Evolutionary conservation across 345 rosid species (phyloP), one percentile per base, ranked within the genome.

Genomic region (Eucalyptus camaldulensis): DNA sequence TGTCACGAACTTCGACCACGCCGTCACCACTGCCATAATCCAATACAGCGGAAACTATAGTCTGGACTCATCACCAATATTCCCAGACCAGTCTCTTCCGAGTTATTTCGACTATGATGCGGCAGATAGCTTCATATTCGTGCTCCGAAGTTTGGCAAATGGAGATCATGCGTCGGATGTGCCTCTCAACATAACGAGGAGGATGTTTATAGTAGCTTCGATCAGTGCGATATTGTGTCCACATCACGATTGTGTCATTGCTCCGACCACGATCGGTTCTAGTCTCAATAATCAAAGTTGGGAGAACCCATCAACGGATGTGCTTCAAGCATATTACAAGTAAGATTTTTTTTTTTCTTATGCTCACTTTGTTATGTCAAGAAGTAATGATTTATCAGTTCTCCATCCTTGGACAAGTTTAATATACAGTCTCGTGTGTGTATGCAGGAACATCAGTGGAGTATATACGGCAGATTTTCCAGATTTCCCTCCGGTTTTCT

Each of bases 21-120:
- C 89, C 37, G 91, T 91, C 54, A 80, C 93, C 37, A 92, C 94
- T 4, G 96, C 94, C 13, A 93, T 94, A 40, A 72, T 95, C 13
- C 80, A 90, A 50, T 93, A 93, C 88, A 86, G 25, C 5, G 91
- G 89, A 62, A 87, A 80, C 25, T 89, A 88, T 44, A 69, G 65
- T 31, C 49, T 53, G 14, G 45, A 81, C 33, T 80, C 90, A 9
- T 29, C 89, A n/a, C 90, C 90, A 29, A 29, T 50, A 31, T 67
- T 86, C 24, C 89, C 93, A 5, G 8, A 47, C 12, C 6, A 47
- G 11, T 37, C 60, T 81, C 91, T 89, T 58, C 93, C 90, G 1
- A 16, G 27, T 40, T 88, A 76, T 5, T 53, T 49, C 12, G 92
- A 91, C 72, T 33, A 86, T 5, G 29, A 44, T 2, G 87, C 91